Evolutionary conservation across 352 stramenopile species (phyloP), one percentile per base, ranked within the genome.

Genomic region (Globisporangium lucens): DNA sequence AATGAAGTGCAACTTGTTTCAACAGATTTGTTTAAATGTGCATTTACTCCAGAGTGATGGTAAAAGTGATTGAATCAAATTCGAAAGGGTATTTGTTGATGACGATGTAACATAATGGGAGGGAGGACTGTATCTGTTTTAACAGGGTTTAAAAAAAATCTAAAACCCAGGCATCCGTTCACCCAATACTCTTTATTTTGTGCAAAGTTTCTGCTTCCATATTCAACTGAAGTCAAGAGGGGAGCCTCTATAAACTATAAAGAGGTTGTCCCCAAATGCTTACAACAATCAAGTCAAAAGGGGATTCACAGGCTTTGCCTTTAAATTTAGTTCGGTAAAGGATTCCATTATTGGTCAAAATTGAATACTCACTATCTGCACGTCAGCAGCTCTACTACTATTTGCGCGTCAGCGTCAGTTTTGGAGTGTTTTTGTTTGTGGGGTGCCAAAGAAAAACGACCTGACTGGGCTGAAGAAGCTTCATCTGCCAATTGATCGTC

Each of bases 401-500:
- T 15, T 20, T 46, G 38, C 38, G 12, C 38, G 38, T 46, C 38
- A 46, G 3, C 38, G 38, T 20, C 38, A 20, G 12, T 20, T 46
- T 46, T 46, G 24, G 24, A 24, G 24, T 24, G 24, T 3, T 43
- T 43, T 43, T 43, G 30, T 51, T 52, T 52, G 49, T 56, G n/a
- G 49, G 15, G 53, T 33, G 53, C 8, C 53, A 59, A 59, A 59
- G 53, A 59, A 59, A 59, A 59, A 59, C 53, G 53, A 58, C 52
- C 52, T 4, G 15, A 41, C 33, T 20, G 53, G 41, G 38, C 41
- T n/a, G 15, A 58, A 35, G n/a, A 58, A 35, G n/a, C 27, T 35
- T 41, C 53, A 59, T 59, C 55, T 46, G 55, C 55, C 55, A 61
- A 61, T 61, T 61, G 55, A 59, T 24, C 17, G 30, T 15, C n/a